Base-by-base conservation (phyloP, 306 rosid genomes). In the Prunus mongolica region DNA sequence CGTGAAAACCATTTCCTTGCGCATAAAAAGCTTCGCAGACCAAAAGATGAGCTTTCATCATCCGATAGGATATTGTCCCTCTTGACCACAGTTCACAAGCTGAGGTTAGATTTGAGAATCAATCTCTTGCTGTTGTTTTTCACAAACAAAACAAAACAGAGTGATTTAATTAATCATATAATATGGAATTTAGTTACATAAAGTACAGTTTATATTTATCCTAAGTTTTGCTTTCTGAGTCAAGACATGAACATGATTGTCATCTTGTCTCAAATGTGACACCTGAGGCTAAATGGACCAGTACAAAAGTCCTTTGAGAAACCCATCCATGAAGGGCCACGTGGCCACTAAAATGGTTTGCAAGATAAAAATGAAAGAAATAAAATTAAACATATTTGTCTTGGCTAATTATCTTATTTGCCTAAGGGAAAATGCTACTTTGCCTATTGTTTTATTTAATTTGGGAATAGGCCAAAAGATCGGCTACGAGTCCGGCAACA, bases 21-120 rank as follows among this genome's bases (percentile, higher is more conserved):
- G 14, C 14, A 3, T 8, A 54, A 30, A 30, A 41, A 10, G 9
- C 44, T 65, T 65, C 52, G 6, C 64, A 32, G 55, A 75, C 71
- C 52, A 65, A 65, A 66, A 34, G 22, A 16, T 11, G 41, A 34
- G 5, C 64, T 65, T 75, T 32, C 45, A 34, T 75, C 64, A 54
- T 24, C 72, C 14, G 41, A 75, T 65, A 65, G 16, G 71, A 65
- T 75, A 65, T 65, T 75, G 72, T 54, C 63, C 65, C 54, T n/a
- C 27, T 0, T 14, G 38, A 38, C 4, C 15, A 20, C 24, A 11
- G 2, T 27, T 6, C 52, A 58, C 8, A 63, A 75, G 50, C 25
- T 52, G 54, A 32, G 41, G 25, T 24, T 19, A 51, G 79, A 54
- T 75, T 50, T 20, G 41, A 22, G 25, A 65, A 54, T 27, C 71